A percentile compares a stretch with the other conserved stretches of the same genome.
These are phyloP conservation scores for Otatea glauca DNA, from an alignment of 176 grass and related monocot species.

Conservation along the genomic window DNA sequence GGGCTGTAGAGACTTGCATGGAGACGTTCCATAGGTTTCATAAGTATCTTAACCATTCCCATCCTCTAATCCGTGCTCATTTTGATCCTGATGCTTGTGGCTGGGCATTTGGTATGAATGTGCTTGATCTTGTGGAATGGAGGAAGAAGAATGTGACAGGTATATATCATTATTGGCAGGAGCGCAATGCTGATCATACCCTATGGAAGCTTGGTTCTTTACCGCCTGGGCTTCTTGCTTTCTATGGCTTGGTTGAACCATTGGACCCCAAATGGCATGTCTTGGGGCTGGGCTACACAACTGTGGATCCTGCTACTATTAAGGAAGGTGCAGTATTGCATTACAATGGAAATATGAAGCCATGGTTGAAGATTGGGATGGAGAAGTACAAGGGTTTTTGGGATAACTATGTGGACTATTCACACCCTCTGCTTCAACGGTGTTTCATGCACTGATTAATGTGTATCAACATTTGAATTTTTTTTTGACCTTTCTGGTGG, in stretches of 20 bases:
- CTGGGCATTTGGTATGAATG: slow-evolving; percentile 99
- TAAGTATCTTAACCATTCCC: slow-evolving; percentile 97
- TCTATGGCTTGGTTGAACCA: slow-evolving; percentile 89
- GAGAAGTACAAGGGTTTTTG: slow-evolving; percentile 96
- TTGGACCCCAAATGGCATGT: slow-evolving; percentile 96
- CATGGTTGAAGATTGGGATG: slow-evolving; percentile 99
- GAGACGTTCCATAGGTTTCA: slow-evolving; percentile 99
- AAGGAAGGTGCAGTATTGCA: slow-evolving; percentile 97
- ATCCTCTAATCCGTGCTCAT: slow-evolving; percentile 91
- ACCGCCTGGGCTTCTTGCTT: slow-evolving; percentile 91
- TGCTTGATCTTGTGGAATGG: slow-evolving; percentile 91
- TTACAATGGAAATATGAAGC: slow-evolving; percentile 99
- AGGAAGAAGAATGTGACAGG: slow-evolving; percentile 94
- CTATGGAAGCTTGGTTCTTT: slow-evolving; percentile 97
- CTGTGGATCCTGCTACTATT: slow-evolving; percentile 66
- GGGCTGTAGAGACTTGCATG: slow-evolving; percentile 99
- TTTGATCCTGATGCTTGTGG: slow-evolving; percentile 99
- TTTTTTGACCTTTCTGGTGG: slow-evolving; percentile 45
- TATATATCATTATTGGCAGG: slow-evolving; percentile 99
- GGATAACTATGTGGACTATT: slow-evolving; percentile 97
- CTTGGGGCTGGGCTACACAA: slow-evolving; percentile 92
- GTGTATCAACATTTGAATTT: slow-evolving; percentile 50
- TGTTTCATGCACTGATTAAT: slow-evolving; percentile 75
- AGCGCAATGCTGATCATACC: slow-evolving; percentile 89
- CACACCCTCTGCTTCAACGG: slow-evolving; percentile 84